Evolutionary conservation across 148 eudicot species (phyloP).

Genomic region (Euryodendron excelsum): DNA sequence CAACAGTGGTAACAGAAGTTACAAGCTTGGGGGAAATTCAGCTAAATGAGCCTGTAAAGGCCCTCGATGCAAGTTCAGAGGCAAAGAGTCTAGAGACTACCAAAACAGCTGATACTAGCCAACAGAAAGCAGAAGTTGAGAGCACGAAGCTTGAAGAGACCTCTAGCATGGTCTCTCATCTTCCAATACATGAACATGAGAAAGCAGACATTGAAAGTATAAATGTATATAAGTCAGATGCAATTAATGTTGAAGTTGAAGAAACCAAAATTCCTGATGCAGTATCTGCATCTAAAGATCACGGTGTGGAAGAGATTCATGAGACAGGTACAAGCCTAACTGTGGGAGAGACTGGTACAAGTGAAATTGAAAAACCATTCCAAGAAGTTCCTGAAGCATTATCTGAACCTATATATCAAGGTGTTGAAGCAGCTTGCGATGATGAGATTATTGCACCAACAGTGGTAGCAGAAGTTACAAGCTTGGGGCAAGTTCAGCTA

Average conservation of each 20-base stretch:
- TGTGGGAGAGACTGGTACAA: neutral
- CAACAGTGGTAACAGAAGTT: constrained; percentile 6
- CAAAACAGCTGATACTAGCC: neutral
- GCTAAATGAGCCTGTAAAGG: constrained; percentile 1
- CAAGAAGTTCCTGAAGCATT: constrained; percentile 3
- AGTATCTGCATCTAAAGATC: neutral
- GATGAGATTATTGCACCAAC: neutral
- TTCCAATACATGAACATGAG: constrained; percentile 6
- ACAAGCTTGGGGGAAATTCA: constrained; percentile 11
- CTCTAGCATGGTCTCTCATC: constrained; percentile 2
- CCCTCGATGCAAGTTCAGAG: constrained; percentile 1
- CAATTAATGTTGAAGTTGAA: constrained; percentile 8
- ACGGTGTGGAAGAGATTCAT: neutral
- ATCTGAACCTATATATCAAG: neutral
- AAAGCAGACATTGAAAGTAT: neutral
- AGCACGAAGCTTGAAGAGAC: constrained; percentile 3
- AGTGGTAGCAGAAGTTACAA: constrained; percentile 12
- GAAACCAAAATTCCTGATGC: neutral
- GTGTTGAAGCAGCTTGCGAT: neutral
- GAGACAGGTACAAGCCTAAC: neutral
- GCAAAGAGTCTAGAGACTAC: constrained; percentile 4
- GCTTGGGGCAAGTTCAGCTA: constrained; percentile 4
- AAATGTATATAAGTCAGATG: constrained; percentile 1
- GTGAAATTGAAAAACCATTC: constrained; percentile 3
- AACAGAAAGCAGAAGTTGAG: constrained; percentile 19